Conservation (phyloP, 2,329 filamentous ascomycete species). For the Ascochyta clinopodiicola region DNA sequence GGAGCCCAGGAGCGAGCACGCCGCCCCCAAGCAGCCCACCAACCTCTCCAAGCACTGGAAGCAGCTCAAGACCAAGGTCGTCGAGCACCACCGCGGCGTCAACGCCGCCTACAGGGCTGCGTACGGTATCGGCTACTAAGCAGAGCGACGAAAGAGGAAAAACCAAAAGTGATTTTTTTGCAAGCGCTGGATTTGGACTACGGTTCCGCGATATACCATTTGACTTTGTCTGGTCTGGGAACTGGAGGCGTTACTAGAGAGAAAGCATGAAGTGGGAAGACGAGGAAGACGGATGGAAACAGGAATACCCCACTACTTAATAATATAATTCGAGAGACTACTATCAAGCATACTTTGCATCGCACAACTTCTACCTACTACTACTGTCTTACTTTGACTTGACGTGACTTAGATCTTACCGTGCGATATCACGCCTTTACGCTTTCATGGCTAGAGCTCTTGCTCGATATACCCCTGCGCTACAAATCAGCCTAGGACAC, state of each 20-base stretch:
- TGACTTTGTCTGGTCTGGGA: constrained; percentile 13
- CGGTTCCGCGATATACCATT: constrained; percentile 22
- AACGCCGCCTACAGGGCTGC: constrained; percentile 30
- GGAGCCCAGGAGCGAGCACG: constrained; percentile 18
- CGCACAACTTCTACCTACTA: neutral
- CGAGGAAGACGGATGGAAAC: neutral
- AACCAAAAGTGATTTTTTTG: constrained; percentile 14
- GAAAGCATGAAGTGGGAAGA: neutral
- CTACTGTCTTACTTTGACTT: neutral
- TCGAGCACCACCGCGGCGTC: constrained; percentile 40
- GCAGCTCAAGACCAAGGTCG: constrained; percentile 35
- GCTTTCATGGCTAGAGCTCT: neutral
- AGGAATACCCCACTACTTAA: constrained; percentile 13
- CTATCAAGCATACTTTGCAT: constrained; percentile 13
- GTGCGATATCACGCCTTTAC: neutral
- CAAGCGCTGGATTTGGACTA: constrained; percentile 19
- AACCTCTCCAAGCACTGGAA: constrained; percentile 36
- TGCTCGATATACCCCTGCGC: constrained; percentile 10
- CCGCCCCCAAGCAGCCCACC: constrained; percentile 13
- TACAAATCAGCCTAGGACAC: constrained; percentile 21
- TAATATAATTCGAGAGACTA: constrained; percentile 15
- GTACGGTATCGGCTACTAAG: constrained; percentile 17
- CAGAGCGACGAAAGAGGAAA: neutral
- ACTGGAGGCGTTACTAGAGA: neutral
- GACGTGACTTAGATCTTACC: constrained; percentile 6